Conservation (phyloP, 352 stramenopile genomes). For the Globisporangium okanoganense region DNA sequence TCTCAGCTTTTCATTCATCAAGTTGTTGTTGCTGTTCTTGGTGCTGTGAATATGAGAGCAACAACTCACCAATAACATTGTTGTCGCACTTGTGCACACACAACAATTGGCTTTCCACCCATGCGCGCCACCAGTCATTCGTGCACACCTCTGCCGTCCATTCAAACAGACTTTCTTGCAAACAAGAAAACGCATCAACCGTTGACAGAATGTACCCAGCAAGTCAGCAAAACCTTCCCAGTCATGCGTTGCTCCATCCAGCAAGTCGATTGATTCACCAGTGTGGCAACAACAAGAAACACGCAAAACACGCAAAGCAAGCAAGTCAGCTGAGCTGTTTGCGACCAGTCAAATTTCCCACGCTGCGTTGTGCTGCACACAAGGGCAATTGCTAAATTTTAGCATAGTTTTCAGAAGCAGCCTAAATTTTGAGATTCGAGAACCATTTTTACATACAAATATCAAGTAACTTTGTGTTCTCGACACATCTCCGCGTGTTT, state of each 20-base stretch:
- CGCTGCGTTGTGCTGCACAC: no score
- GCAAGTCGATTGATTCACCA: not conserved
- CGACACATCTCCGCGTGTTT: not conserved
- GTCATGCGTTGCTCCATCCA: no score
- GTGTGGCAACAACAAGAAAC: not conserved
- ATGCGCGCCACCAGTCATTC: not conserved
- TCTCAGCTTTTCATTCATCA: no score
- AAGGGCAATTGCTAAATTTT: no score
- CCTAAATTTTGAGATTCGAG: not conserved
- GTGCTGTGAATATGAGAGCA: no score
- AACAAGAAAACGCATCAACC: not conserved
- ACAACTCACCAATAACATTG: no score
- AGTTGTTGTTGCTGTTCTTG: not conserved
- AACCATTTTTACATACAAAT: not conserved
- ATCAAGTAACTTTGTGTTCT: not conserved
- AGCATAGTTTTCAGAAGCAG: not conserved
- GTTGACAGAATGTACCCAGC: not conserved
- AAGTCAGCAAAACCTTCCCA: no score
- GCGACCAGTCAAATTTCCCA: not conserved
- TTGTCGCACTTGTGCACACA: not conserved
- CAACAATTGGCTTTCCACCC: not conserved
- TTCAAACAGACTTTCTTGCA: not conserved
- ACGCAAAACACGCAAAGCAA: not conserved
- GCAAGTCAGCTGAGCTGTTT: not conserved
- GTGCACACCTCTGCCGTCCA: not conserved